Conservation (phyloP, 2,329 filamentous ascomycete genomes). For the Fonsecaea nubica region DNA sequence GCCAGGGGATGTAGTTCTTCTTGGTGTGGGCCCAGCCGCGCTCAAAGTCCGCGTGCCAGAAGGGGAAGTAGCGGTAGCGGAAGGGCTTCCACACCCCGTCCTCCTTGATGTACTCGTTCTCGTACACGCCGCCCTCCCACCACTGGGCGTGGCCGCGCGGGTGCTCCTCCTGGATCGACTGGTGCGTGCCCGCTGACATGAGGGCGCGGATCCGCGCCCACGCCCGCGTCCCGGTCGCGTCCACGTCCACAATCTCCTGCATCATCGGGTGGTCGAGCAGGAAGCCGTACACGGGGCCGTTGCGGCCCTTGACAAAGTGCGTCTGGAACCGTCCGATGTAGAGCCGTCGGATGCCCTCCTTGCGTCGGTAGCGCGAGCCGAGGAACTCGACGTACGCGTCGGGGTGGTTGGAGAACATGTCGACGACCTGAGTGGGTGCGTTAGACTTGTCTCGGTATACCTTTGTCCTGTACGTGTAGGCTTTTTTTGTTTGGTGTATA, state of each 20-base stretch:
- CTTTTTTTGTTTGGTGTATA: background rate
- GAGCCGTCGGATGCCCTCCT: constrained; percentile 59
- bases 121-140: constrained; percentile 66
- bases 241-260: constrained; percentile 63
- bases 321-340: constrained; percentile 61
- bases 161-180: constrained; percentile 58
- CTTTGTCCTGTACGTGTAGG: too few relatives aligned
- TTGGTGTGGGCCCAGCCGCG: constrained; percentile 62
- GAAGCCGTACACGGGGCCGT: constrained; percentile 63
- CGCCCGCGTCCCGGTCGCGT: constrained; percentile 55
- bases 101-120: constrained; percentile 66
- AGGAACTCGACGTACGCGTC: constrained; percentile 64
- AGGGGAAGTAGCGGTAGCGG: constrained; percentile 62
- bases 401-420: constrained; percentile 60
- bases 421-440: constrained; percentile 45
- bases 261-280: constrained; percentile 65
- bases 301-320: constrained; percentile 60
- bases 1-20: constrained; percentile 61
- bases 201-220: constrained; percentile 61
- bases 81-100: constrained; percentile 62
- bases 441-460: too few relatives aligned
- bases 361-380: constrained; percentile 60
- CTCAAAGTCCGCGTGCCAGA: constrained; percentile 63
- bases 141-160: constrained; percentile 62
- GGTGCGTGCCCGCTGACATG: constrained; percentile 63